These are phyloP conservation scores for Mesembryanthemum crystallinum DNA, from an alignment of 148 eudicot species.

Conservation along the genomic window DNA sequence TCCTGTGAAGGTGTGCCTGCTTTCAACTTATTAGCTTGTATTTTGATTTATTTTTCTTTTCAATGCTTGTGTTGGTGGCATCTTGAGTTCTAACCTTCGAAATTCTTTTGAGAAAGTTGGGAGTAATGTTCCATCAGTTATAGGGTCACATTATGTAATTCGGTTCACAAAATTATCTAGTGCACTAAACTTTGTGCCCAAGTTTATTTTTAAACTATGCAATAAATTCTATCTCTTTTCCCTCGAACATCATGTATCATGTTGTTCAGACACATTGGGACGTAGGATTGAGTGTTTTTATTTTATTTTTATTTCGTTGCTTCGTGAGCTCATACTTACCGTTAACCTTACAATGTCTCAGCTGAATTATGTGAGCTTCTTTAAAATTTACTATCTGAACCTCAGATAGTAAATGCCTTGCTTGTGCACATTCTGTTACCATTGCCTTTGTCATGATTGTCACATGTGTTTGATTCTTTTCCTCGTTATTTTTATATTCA, in stretches of 20 bases:
- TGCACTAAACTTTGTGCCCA: too few relatives aligned
- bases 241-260: neutral
- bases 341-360: neutral
- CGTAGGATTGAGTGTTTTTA: too few relatives aligned
- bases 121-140: too few relatives aligned
- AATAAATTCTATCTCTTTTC: too few relatives aligned
- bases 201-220: too few relatives aligned
- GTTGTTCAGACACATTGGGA: too few relatives aligned
- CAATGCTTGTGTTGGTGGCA: neutral
- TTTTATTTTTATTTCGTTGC: too few relatives aligned
- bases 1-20: conserved; percentile 71
- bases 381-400: neutral
- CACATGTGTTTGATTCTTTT: neutral
- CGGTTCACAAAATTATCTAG: too few relatives aligned
- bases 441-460: neutral
- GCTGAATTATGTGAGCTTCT: neutral
- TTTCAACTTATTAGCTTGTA: neutral
- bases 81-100: neutral
- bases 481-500: neutral
- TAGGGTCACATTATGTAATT: too few relatives aligned
- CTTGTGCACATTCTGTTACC: conserved; percentile 2
- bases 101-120: too few relatives aligned
- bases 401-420: neutral
- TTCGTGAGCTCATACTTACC: too few relatives aligned
- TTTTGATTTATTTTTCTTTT: neutral